phyloP scores from a whole-genome alignment of 202 grass and related monocot genomes.

The Schoenoplectus tabernaemontani region DNA sequence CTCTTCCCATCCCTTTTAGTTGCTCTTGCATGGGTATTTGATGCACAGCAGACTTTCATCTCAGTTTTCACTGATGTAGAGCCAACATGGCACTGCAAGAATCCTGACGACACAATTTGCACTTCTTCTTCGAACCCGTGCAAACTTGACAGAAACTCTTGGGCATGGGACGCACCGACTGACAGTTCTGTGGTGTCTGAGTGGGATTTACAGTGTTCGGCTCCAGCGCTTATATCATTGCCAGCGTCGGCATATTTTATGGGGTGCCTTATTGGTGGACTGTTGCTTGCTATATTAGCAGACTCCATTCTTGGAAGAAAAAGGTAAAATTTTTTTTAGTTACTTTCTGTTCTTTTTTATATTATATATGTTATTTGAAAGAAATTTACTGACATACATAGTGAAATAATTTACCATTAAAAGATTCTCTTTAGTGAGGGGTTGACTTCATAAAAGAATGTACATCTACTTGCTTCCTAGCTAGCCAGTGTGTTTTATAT shows the following conservation, averaged over 20 bases:
- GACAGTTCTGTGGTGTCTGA: constrained; percentile 59
- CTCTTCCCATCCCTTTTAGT: constrained; percentile 48
- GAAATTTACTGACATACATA: not conserved
- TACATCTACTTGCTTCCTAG: not conserved
- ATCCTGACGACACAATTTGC: not conserved
- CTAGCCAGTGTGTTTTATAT: not conserved
- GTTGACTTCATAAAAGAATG: not conserved
- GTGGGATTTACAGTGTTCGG: constrained; percentile 67
- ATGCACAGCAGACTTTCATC: constrained; percentile 91
- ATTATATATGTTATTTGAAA: not conserved
- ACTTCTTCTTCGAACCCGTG: constrained; percentile 33
- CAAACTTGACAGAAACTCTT: constrained; percentile 38
- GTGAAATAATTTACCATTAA: not conserved
- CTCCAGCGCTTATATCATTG: constrained; percentile 56
- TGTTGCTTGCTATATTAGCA: constrained; percentile 62
- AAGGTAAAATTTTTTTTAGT: constrained; percentile 49
- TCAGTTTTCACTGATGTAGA: constrained; percentile 82
- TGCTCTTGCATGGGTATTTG: constrained; percentile 67
- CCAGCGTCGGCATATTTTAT: constrained; percentile 73
- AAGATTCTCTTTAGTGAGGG: not conserved
- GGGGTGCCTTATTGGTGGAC: constrained; percentile 65
- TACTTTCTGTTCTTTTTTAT: constrained; percentile 10
- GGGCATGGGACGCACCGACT: constrained; percentile 55
- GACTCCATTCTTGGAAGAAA: constrained; percentile 68
- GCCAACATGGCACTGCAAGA: constrained; percentile 49